phyloP scores from a whole-genome alignment of 2,329 filamentous ascomycete genomes.

The Trichoderma asperellum region DNA sequence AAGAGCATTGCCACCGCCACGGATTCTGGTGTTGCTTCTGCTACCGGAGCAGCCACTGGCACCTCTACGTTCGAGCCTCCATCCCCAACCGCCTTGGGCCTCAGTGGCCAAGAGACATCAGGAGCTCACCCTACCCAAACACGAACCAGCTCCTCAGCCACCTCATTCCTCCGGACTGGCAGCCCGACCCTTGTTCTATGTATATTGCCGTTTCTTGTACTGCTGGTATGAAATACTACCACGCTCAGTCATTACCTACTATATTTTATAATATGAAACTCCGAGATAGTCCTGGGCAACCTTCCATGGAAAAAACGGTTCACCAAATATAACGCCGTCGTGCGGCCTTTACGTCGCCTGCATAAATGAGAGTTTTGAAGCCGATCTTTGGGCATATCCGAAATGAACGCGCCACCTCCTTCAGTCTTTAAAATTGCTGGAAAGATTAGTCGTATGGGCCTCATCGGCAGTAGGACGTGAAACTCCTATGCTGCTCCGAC shows the following conservation, averaged over 20 bases:
- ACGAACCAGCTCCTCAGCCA: background rate
- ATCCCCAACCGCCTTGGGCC: slow-evolving; percentile 8
- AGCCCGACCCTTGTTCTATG: slow-evolving; percentile 2
- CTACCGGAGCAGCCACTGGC: slow-evolving; percentile 16
- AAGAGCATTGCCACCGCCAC: background rate
- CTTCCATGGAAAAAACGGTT: background rate
- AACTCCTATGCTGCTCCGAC: background rate
- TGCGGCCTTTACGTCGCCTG: background rate
- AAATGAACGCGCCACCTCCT: slow-evolving; percentile 1
- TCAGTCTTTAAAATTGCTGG: background rate
- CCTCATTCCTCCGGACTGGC: background rate
- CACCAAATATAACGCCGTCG: background rate
- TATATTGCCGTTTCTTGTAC: slow-evolving; percentile 23
- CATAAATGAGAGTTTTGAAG: slow-evolving; percentile 18
- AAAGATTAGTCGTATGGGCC: background rate
- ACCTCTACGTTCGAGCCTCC: background rate
- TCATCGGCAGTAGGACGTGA: slow-evolving; percentile 4
- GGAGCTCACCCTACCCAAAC: slow-evolving; percentile 15
- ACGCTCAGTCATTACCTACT: background rate
- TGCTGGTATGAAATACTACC: slow-evolving; percentile 21
- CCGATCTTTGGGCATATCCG: slow-evolving; percentile 7
- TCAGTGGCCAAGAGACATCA: slow-evolving; percentile 6
- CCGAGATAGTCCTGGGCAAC: slow-evolving; percentile 6
- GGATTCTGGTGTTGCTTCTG: background rate
- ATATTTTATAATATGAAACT: background rate